Base-by-base conservation (phyloP, 805 yeast species). In the Kodamaea neixiangensis region DNA sequence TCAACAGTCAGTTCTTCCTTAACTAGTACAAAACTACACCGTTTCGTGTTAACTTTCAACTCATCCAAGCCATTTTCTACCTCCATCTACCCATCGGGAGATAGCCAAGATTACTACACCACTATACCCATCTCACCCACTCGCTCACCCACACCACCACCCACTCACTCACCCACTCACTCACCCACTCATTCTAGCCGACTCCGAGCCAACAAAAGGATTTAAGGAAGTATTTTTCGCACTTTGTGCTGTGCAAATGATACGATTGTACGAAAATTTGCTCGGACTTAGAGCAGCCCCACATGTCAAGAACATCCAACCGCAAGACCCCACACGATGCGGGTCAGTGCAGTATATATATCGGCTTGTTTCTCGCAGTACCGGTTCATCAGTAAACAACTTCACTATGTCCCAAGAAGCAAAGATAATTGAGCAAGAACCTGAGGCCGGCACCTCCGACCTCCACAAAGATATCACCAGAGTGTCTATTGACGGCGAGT, bases 401-500 rank as follows among this genome's bases (percentile, higher is more conserved):
- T n/a, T n/a, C n/a, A n/a, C n/a, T n/a, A 37, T 37, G 41, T 37
- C 41, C 7, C 41, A 37, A 19, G 41, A 37, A 37, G 41, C 41
- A 17, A 37, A 37, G 15, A 37, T 37, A 13, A 19, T 37, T 15
- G 41, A 37, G 21, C 41, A 37, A 4, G 41, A 37, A 13, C 41
- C 41, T 9, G 31, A 9, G 11, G 31, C 10, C 31, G 31, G 31
- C 7, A 17, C 41, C 19, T 37, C 19, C 13, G 46, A 25, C 17
- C 18, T 7, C 42, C 35, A 47, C 46, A 17, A 37, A 9, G 35
- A 21, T 20, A 22, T 47, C 35, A 19, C 19, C 21, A 43, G 48
- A 31, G 19, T 48, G 9, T n/a, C 34, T 4, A 38, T 18, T 49
- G 86, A 83, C 58, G 83, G 83, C 39, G 86, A 86, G 43, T 84